Evolutionary conservation across 345 rosid species (phyloP).

Genomic region (Aegle marmelos): DNA sequence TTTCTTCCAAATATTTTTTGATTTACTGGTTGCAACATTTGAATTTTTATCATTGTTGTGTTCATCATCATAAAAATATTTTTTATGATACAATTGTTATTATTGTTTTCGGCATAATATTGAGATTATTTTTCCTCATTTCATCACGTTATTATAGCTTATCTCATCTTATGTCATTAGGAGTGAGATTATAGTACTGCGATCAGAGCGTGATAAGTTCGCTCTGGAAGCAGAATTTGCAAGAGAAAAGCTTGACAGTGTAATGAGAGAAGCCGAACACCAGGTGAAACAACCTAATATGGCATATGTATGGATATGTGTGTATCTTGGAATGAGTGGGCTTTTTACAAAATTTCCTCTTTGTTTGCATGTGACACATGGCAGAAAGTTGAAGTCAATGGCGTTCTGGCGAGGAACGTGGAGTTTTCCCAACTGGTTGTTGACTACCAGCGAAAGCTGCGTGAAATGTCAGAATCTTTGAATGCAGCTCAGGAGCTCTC

Average conservation of each 20-base stretch:
- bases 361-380: conserved; percentile 11
- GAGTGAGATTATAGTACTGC: conserved; percentile 60
- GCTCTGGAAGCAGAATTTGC: conserved; percentile 71
- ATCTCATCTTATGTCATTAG: conserved; percentile 30
- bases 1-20: not conserved
- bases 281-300: conserved; percentile 44
- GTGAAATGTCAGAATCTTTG: conserved; percentile 71
- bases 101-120: not conserved
- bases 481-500: conserved; percentile 72
- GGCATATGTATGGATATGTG: not conserved
- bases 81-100: not conserved
- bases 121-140: not conserved
- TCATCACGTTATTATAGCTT: not conserved
- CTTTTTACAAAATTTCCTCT: not conserved
- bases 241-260: conserved; percentile 66
- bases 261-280: conserved; percentile 72
- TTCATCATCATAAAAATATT: not conserved
- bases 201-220: conserved; percentile 80
- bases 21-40: not conserved
- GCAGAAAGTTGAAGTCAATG: conserved; percentile 67
- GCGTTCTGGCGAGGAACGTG: conserved; percentile 72
- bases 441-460: conserved; percentile 76
- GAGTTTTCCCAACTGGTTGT: conserved; percentile 81
- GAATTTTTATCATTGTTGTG: not conserved
- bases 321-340: not conserved